These are phyloP conservation scores for Hyaloscypha hepaticicola DNA, from an alignment of 495 filamentous ascomycete species.

Conservation along the genomic window DNA sequence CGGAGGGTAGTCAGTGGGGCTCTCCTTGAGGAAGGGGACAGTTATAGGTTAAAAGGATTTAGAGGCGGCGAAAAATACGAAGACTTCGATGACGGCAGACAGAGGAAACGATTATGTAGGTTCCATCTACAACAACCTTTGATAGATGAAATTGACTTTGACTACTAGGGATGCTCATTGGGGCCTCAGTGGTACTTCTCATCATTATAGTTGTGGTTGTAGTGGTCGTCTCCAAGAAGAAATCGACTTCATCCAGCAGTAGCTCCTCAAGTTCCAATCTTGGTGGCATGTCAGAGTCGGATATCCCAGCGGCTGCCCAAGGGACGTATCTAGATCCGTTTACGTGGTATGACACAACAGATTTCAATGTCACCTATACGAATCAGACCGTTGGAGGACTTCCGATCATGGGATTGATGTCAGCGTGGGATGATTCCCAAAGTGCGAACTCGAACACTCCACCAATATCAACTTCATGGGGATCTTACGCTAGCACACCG, in stretches of 20 bases:
- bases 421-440: slow-evolving; percentile 81
- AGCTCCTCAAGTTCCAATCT: slow-evolving; percentile 47
- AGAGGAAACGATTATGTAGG: slow-evolving; percentile 52
- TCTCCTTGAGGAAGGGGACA: slow-evolving; percentile 63
- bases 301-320: slow-evolving; percentile 65
- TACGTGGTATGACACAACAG: slow-evolving; percentile 86
- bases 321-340: slow-evolving; percentile 87
- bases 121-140: slow-evolving; percentile 11
- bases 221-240: slow-evolving; percentile 68
- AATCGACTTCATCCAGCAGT: slow-evolving; percentile 33
- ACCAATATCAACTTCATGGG: slow-evolving; percentile 68
- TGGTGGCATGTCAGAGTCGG: slow-evolving; percentile 53
- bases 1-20: slow-evolving; percentile 67
- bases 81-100: slow-evolving; percentile 19
- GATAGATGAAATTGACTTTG: background rate
- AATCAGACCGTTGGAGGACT: slow-evolving; percentile 79
- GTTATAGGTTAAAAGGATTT: slow-evolving; percentile 25
- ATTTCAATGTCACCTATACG: slow-evolving; percentile 95
- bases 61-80: slow-evolving; percentile 27
- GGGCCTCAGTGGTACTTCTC: slow-evolving; percentile 56
- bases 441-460: slow-evolving; percentile 78
- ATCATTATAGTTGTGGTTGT: slow-evolving; percentile 74
- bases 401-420: slow-evolving; percentile 84
- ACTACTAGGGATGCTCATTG: slow-evolving; percentile 38
- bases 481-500: slow-evolving; percentile 72